Base-by-base conservation (phyloP, 176 grass and related monocot genomes). In the Triticum urartu region DNA sequence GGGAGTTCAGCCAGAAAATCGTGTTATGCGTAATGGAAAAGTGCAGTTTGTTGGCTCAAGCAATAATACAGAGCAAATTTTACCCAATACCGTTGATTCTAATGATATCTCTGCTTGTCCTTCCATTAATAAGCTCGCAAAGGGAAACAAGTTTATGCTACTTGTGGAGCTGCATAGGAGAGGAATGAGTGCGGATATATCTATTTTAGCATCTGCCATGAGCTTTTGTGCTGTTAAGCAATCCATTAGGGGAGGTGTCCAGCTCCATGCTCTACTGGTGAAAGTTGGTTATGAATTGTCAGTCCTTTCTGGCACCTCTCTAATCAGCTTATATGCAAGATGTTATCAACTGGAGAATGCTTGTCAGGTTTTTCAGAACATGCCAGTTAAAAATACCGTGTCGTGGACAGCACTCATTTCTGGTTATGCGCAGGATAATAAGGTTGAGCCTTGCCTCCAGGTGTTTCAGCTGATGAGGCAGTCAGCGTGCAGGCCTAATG, bases 361-460 rank as follows among this genome's bases (percentile, higher is more conserved):
- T 63, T 68, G 25, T 74, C 62, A 5, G 61, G 65, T 84, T 92
- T 92, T 92, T 70, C 79, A 87, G 39, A 62, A 64, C 58, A 92
- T 90, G 88, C 72, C 83, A 71, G 6, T 30, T 14, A 92, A 77
- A 83, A 95, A 86, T 71, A 91, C 86, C 9, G 88, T 95, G 26
- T 86, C 86, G 12, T 92, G 90, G 88, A 92, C 93, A 78, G 75
- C 90, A 73, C 68, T 94, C 11, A 88, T 94, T 90, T 89, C 93
- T 84, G 86, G 90, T 42, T 95, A 87, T 38, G 84, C 80, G 8
- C 86, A 89, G 69, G 45, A 87, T 71, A 84, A 72, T 64, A 63
- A 79, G 66, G 75, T 90, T 40, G 80, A 87, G 60, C 59, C 84
- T 79, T 87, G 80, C 64, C 80, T 90, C 45, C 67, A 73, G 78